phyloP scores from a whole-genome alignment of 1,284 basidiomycete species.

The Cystobasidiaceae sp. region DNA sequence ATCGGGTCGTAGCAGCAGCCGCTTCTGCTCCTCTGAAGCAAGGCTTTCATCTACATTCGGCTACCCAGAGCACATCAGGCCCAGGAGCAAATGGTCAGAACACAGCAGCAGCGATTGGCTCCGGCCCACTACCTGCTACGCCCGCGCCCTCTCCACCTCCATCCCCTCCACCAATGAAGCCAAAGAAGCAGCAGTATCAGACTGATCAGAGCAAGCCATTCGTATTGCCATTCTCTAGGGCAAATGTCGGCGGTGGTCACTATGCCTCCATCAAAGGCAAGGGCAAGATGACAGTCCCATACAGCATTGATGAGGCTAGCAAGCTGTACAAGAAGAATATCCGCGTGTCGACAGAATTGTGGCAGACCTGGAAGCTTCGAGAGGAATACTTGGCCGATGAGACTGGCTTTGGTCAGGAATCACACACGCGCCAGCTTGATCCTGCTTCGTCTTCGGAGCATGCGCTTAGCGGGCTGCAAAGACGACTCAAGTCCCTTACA shows the following conservation, averaged over 20 bases:
- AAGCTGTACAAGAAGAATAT: constrained; percentile 83
- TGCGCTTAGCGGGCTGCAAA: constrained; percentile 22
- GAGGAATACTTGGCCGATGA: constrained; percentile 93
- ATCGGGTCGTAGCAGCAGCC: constrained; percentile 78
- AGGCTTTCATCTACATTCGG: constrained; percentile 54
- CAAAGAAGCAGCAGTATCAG: constrained; percentile 97
- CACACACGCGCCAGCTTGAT: constrained; percentile 35
- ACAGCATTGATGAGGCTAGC: constrained; percentile 92
- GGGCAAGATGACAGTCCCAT: constrained; percentile 66
- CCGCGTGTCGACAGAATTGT: constrained; percentile 79
- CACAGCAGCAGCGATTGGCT: neutral
- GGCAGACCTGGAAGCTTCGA: constrained; percentile 90
- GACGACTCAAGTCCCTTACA: constrained; percentile 30
- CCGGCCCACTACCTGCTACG: constrained; percentile 30
- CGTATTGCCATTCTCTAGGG: constrained; percentile 80
- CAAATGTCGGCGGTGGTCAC: constrained; percentile 48
- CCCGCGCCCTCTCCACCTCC: constrained; percentile 43
- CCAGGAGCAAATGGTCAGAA: neutral
- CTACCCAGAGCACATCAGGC: constrained; percentile 58
- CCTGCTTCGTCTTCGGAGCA: constrained; percentile 54
- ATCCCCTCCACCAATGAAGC: constrained; percentile 54
- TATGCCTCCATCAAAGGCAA: constrained; percentile 48
- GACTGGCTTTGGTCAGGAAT: constrained; percentile 75
- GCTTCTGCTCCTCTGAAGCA: constrained; percentile 79
- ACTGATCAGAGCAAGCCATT: constrained; percentile 94